phyloP scores from a whole-genome alignment of 75 land plant genomes.

The Isoetes taiwanensis region DNA sequence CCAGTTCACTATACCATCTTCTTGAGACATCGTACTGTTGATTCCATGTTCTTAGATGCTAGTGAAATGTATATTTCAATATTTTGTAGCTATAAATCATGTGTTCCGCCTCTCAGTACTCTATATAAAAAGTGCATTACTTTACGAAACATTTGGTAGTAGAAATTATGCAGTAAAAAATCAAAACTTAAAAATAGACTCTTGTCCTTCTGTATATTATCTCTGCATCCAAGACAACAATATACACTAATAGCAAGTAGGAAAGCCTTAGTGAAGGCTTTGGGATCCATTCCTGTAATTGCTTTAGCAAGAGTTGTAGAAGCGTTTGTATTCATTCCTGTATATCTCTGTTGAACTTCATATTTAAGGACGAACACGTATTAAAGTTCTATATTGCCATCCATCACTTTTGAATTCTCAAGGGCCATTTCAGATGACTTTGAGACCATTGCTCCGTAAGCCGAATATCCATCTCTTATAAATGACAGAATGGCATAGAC shows the following conservation, averaged over 20 bases:
- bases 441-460: constrained; percentile 12
- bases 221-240: constrained; percentile 12
- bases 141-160: not conserved
- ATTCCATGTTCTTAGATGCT: not conserved
- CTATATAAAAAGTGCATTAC: not conserved
- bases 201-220: not conserved
- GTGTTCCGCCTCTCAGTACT: constrained; percentile 15
- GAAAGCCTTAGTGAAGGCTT: constrained; percentile 6
- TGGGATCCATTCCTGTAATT: constrained; percentile 3
- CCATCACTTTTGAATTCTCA: constrained; percentile 2
- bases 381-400: constrained; percentile 14
- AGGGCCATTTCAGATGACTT: constrained; percentile 8
- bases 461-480: not conserved
- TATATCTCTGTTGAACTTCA: constrained; percentile 3
- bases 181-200: constrained; percentile 2
- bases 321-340: not conserved
- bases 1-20: not conserved
- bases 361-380: constrained; percentile 10
- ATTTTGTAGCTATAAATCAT: constrained; percentile 7
- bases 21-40: not conserved
- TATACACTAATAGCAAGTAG: constrained; percentile 13
- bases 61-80: constrained; percentile 11
- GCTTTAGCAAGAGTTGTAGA: not conserved
- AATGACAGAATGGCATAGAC: not conserved
- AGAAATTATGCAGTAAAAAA: not conserved